These are phyloP conservation scores for Condylostoma magnum DNA, from an alignment of 169 alveolate species.

Conservation along the genomic window DNA sequence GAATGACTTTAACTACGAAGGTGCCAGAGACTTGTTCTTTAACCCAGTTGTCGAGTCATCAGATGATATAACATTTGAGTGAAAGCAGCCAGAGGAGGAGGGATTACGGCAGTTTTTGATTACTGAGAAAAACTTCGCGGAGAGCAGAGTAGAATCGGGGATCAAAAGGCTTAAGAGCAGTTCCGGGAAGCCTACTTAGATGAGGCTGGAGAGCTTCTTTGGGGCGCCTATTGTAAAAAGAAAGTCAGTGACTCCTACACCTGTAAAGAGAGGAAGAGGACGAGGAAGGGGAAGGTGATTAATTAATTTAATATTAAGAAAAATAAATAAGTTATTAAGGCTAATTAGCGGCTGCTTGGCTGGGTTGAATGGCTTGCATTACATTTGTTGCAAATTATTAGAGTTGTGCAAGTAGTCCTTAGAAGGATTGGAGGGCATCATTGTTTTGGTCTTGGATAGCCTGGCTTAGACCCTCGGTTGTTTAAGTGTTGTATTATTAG, in stretches of 20 bases:
- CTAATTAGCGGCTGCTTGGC: too few species aligned
- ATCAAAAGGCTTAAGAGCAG: slow-evolving; percentile 54
- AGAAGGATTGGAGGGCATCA: too few species aligned
- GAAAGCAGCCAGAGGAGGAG: slow-evolving; percentile 52
- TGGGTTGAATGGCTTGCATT: too few species aligned
- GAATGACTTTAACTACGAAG: slow-evolving; percentile 53
- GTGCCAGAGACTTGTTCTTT: slow-evolving; percentile 57
- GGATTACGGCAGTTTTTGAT: slow-evolving; percentile 54
- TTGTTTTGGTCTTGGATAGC: too few species aligned
- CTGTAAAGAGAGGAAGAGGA: background rate
- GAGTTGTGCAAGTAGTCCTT: too few species aligned
- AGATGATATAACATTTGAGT: slow-evolving; percentile 30
- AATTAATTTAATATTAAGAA: background rate
- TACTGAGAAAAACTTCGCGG: slow-evolving; percentile 54
- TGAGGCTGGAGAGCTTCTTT: slow-evolving; percentile 65
- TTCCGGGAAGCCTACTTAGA: slow-evolving; percentile 54
- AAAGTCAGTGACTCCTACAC: background rate
- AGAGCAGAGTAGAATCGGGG: slow-evolving; percentile 60
- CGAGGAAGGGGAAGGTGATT: background rate
- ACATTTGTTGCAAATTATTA: too few species aligned
- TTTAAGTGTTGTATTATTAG: too few species aligned
- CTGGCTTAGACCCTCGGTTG: too few species aligned
- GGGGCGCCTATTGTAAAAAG: slow-evolving; percentile 9
- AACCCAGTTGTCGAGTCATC: slow-evolving; percentile 55
- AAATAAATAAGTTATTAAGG: too few species aligned